Evolutionary conservation across 2,329 filamentous ascomycete genomes (phyloP).

Genomic region (Stagonosporopsis rhizophila): DNA sequence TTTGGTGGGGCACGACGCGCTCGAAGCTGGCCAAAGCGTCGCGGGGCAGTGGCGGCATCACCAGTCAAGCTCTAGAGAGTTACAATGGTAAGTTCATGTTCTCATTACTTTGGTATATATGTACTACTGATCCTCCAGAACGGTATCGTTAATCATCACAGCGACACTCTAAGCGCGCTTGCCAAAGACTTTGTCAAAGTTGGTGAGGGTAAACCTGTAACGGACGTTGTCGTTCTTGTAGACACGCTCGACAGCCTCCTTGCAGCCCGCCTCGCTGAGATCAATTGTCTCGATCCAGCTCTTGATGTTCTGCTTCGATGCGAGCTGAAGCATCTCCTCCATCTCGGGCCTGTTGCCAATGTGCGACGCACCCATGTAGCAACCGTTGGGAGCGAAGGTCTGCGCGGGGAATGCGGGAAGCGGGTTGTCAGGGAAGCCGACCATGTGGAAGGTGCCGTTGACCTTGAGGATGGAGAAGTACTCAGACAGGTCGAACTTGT

Average conservation of each 20-base stretch:
- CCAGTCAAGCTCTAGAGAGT: neutral
- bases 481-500: slow-evolving; percentile 71
- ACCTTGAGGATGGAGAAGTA: slow-evolving; percentile 84
- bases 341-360: slow-evolving; percentile 60
- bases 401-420: slow-evolving; percentile 75
- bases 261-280: slow-evolving; percentile 73
- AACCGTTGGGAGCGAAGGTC: slow-evolving; percentile 76
- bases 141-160: slow-evolving; percentile 7
- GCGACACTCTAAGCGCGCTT: slow-evolving; percentile 45
- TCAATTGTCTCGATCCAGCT: slow-evolving; percentile 70
- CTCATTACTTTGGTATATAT: slow-evolving; percentile 21
- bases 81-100: slow-evolving; percentile 6
- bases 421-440: slow-evolving; percentile 79
- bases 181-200: slow-evolving; percentile 72
- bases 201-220: slow-evolving; percentile 74
- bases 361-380: slow-evolving; percentile 59
- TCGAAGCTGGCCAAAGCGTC: slow-evolving; percentile 7
- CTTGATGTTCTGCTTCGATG: slow-evolving; percentile 60
- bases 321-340: slow-evolving; percentile 60
- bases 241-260: slow-evolving; percentile 72
- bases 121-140: slow-evolving; percentile 4
- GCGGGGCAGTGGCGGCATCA: slow-evolving; percentile 18
- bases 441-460: slow-evolving; percentile 79
- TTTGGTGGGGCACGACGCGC: slow-evolving; percentile 24
- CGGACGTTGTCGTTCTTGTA: slow-evolving; percentile 71